phyloP scores from a whole-genome alignment of 352 stramenopile genomes.

The Globisporangium polare region DNA sequence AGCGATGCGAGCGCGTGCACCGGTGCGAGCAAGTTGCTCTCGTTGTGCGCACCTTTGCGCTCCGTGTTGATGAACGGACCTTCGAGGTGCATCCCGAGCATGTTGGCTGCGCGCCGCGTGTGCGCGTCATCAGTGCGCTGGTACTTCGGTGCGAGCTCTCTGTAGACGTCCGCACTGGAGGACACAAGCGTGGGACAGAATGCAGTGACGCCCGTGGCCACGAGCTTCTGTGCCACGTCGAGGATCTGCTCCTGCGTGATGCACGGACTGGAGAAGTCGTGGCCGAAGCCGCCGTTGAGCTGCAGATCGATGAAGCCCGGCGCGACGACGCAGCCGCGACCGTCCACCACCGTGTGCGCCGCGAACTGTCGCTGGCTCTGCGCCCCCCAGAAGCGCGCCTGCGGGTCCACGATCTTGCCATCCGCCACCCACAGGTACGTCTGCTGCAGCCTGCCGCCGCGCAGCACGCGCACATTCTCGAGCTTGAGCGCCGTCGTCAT shows the following conservation, averaged over 20 bases:
- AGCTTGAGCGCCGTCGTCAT: conserved; percentile 38
- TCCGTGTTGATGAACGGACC: conserved; percentile 85
- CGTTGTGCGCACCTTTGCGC: conserved; percentile 81
- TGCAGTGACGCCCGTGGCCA: conserved; percentile 69
- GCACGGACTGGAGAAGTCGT: conserved; percentile 78
- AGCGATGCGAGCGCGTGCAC: conserved; percentile 41
- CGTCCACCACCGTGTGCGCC: conserved; percentile 58
- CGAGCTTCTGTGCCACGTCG: conserved; percentile 43
- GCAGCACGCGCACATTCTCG: conserved; percentile 58
- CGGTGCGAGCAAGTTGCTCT: conserved; percentile 42
- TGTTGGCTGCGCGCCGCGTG: conserved; percentile 41
- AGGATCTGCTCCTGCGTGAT: conserved; percentile 40
- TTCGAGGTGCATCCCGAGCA: conserved; percentile 87
- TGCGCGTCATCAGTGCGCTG: conserved; percentile 28
- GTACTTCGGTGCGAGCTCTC: conserved; percentile 46
- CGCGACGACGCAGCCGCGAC: conserved; percentile 58
- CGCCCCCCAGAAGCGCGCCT: conserved; percentile 46
- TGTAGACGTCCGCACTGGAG: conserved; percentile 59
- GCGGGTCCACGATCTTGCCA: conserved; percentile 49
- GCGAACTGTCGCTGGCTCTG: conserved; percentile 29
- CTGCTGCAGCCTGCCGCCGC: conserved; percentile 31
- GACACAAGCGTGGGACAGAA: conserved; percentile 91
- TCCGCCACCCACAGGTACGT: conserved; percentile 47
- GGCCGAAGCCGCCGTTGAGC: conserved; percentile 85
- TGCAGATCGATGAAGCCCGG: conserved; percentile 90